Evolutionary conservation across 441 rosid species (phyloP), one percentile per base, ranked within the genome.

Genomic region (Aleurites moluccanus): DNA sequence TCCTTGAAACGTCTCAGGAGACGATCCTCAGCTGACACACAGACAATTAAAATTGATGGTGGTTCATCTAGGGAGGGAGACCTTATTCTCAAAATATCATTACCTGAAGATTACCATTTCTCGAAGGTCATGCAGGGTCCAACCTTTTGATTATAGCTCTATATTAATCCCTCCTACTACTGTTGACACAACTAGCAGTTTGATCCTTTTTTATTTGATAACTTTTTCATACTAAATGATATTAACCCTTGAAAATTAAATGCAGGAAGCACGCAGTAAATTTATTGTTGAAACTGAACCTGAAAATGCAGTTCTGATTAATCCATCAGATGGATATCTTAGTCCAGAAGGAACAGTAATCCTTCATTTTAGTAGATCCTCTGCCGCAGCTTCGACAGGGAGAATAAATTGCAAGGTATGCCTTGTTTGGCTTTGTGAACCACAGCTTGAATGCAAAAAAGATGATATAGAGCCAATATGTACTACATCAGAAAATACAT

Each of bases 251-350:
- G 50, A 71, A 15, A 65, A 53, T 52, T 65, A 57, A 40, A 25
- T 81, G 84, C 91, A 92, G 99, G 97, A 93, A 89, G 97, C 98
- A 3, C 85, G 78, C 40, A 88, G 97, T 79, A 93, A 90, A 81
- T 93, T 92, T 77, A 83, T 56, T 65, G 86, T 92, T 13, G 96
- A 91, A 69, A 75, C 80, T 28, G 98, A 93, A 79, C 97, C 97
- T 47, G 94, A 88, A 82, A 89, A 82, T 70, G 81, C 86, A 35
- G 77, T 89, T 70, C 49, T 21, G 6, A 47, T 91, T 15, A 85
- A 91, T 61, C 94, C 98, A 69, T 68, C 73, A 20, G 94, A 89
- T 69, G 99, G 98, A 75, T 80, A 83, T 75, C 88, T 96, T 18
- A 64, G 90, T 79, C 87, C 88, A 25, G 88, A 92, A 67, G 97